Base-by-base conservation (phyloP, 2,329 filamentous ascomycete species). In the Sporothrix pallida region DNA sequence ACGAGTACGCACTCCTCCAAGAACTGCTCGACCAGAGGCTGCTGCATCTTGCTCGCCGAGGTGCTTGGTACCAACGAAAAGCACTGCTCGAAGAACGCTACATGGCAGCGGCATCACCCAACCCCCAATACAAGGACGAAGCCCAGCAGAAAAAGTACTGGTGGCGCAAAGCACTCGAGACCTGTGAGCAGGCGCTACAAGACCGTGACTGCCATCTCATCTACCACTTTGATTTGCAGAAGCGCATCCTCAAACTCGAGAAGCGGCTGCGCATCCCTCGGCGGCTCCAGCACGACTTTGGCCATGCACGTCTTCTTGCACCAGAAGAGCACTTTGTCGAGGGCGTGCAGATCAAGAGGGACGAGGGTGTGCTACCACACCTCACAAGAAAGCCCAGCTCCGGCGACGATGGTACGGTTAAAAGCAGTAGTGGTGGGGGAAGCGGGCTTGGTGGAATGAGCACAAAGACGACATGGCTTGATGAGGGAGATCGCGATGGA, bases 31-130 rank as follows among this genome's bases (percentile, higher is more conserved):
- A 83, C 3, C 96, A 99, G 80, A 88, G 88, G 4, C 86, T 98
- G 0, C 98, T 98, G 78, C 95, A 98, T 78, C 87, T 92, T 60
- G 90, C 94, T 1, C 89, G 95, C 42, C 89, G 96, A 58, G 96
- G 96, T 0, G 89, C 91, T 0, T 99, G 96, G 96, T 98, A 98
- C 80, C 95, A 98, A 79, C 92, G 96, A 23, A 97, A 97, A 82
- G 96, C 95, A 0, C 84, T 99, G 0, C 82, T 99, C 1, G 96
- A 99, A 83, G 96, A 99, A 80, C 94, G 97, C 80, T 98, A 99
- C 81, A 95, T 98, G 93, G 87, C 90, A 79, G 84, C 87, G 4
- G 80, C 92, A 6, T 86, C 44, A 8, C 83, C 87, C 0, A 81
- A 81, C 1, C 81, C 82, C 0, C 77, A 78, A 1, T 82, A 81